phyloP scores from a whole-genome alignment of 208 protist species.

The Leishmania amazonensis region DNA sequence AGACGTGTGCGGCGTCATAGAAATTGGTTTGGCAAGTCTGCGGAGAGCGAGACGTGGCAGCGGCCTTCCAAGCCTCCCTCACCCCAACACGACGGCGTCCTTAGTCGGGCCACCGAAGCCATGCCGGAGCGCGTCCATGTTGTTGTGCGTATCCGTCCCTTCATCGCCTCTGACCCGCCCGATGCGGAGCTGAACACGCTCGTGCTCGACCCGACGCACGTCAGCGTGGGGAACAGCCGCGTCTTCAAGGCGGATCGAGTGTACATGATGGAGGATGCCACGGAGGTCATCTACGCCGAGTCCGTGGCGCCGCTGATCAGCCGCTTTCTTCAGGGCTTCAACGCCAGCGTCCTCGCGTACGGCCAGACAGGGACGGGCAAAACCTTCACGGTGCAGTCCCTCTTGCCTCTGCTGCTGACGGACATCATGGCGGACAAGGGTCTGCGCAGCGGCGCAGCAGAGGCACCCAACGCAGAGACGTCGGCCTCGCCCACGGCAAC shows the following conservation, averaged over 20 bases:
- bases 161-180: conserved; percentile 45
- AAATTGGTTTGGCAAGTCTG: background rate
- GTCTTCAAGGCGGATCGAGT: conserved; percentile 92
- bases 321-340: conserved; percentile 87
- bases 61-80: background rate
- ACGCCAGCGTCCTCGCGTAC: conserved; percentile 93
- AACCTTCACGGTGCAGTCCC: conserved; percentile 91
- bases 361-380: conserved; percentile 96
- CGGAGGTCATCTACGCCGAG: conserved; percentile 73
- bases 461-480: too few species aligned
- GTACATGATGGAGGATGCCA: conserved; percentile 65
- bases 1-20: background rate
- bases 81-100: background rate
- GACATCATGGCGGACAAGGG: conserved; percentile 60
- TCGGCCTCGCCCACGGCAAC: too few species aligned
- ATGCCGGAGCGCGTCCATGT: conserved; percentile 81
- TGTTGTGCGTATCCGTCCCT: conserved; percentile 85
- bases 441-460: conserved; percentile 3
- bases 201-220: conserved; percentile 56
- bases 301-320: conserved; percentile 73
- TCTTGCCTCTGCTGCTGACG: conserved; percentile 73
- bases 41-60: background rate
- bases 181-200: conserved; percentile 47
- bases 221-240: conserved; percentile 73
- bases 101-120: background rate